Base-by-base conservation (phyloP, 2,329 filamentous ascomycete genomes). In the Bimuria novae-zelandiae region DNA sequence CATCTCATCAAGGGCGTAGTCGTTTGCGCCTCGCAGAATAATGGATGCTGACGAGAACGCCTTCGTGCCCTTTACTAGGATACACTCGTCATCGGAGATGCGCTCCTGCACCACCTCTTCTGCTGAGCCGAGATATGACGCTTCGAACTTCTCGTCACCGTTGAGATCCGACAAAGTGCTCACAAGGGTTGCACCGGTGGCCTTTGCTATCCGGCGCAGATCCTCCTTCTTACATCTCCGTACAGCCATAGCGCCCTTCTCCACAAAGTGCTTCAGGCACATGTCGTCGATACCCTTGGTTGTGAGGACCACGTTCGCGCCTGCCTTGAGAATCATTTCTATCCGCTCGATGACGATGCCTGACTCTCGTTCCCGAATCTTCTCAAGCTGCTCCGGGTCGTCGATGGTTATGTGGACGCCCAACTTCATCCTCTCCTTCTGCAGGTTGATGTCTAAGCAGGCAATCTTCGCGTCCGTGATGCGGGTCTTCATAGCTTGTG, bases 381-480 rank as follows among this genome's bases (percentile, higher is more conserved):
- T 92, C 81, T 99, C 94, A 45, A 99, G 83, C 76, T 99, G 94
- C 73, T 95, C 88, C 43, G 94, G 94, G 73, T 99, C 94, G 66
- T 99, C 94, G 61, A 99, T 89, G 11, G 94, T 97, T 69, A 99
- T 96, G 77, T 99, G 93, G 55, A 99, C 94, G 63, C 94, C 94
- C 54, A 99, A 81, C 84, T 99, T 97, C 94, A 99, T 97, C 65
- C 93, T 85, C 82, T 97, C 93, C 81, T 99, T 99, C 73, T 97
- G 93, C 68, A 99, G 76, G 77, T 99, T 99, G 85, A 99, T 97
- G 74, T 99, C 94, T 56, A 99, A 78, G 67, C 93, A 88, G 44
- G 94, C 94, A 75, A 99, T 99, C 82, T 96, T 97, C 62, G 94
- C 94, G 76, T 97, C 92, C 47, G 84, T 85, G 73, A 99, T 85